phyloP scores from a whole-genome alignment of 768 basidiomycete species.

The Harrya chromipes region DNA sequence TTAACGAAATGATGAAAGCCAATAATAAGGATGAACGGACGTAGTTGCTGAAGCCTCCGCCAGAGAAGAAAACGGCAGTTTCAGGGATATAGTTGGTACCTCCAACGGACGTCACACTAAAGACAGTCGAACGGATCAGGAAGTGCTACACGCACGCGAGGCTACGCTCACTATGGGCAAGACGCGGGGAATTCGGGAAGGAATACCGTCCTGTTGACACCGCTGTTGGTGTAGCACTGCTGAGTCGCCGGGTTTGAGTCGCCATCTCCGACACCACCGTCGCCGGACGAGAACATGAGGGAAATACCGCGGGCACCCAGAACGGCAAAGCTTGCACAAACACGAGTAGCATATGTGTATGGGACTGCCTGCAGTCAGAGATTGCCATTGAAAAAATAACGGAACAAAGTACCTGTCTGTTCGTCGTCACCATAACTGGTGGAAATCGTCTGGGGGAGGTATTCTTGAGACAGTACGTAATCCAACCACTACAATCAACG shows the following conservation, averaged over 20 bases:
- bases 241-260: constrained; percentile 50
- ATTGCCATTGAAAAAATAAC: neutral
- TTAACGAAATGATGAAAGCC: neutral
- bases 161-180: constrained; percentile 48
- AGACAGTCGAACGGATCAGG: neutral
- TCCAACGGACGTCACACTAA: constrained; percentile 70
- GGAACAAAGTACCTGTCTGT: constrained; percentile 49
- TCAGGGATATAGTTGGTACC: constrained; percentile 62
- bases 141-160: neutral
- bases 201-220: constrained; percentile 51
- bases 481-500: constrained; percentile 53
- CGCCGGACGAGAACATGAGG: constrained; percentile 63
- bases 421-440: constrained; percentile 75
- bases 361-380: constrained; percentile 43
- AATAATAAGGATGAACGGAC: constrained; percentile 33
- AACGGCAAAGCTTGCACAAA: constrained; percentile 60
- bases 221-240: constrained; percentile 57
- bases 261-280: constrained; percentile 66
- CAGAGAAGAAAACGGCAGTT: constrained; percentile 56
- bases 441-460: constrained; percentile 58
- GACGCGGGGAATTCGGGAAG: constrained; percentile 58
- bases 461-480: constrained; percentile 45
- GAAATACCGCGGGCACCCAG: constrained; percentile 68
- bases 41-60: constrained; percentile 72
- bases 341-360: constrained; percentile 50